phyloP scores from a whole-genome alignment of 371 early-diverging fungal species.

The Mortierella sp. region DNA sequence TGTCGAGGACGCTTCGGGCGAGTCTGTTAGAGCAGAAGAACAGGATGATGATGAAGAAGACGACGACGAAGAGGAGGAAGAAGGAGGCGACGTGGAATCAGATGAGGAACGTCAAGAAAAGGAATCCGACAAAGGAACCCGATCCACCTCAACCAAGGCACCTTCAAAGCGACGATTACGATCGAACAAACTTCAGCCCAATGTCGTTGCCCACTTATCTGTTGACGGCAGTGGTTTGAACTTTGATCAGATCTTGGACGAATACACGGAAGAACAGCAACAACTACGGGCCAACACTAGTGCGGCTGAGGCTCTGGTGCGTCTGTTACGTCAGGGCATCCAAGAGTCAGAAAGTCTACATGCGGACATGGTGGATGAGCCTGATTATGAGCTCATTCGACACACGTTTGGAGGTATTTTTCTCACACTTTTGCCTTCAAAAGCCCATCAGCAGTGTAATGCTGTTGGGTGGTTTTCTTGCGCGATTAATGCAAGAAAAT shows the following conservation, averaged over 20 bases:
- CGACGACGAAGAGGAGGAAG: too few species aligned
- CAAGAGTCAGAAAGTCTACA: constrained; percentile 36
- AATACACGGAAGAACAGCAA: constrained; percentile 31
- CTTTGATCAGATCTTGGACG: constrained; percentile 21
- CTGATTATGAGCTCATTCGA: constrained; percentile 42
- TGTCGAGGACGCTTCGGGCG: constrained; percentile 20
- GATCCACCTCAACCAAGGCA: constrained; percentile 1
- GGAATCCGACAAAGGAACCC: constrained; percentile 14
- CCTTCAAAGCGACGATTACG: constrained; percentile 35
- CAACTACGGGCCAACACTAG: constrained; percentile 21
- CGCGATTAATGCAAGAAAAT: too few species aligned
- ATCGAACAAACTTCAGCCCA: constrained; percentile 30
- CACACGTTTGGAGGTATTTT: constrained; percentile 46
- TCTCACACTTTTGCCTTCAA: not conserved
- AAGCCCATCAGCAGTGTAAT: too few species aligned
- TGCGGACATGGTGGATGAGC: constrained; percentile 35
- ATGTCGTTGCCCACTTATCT: constrained; percentile 20
- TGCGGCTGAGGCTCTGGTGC: constrained; percentile 34
- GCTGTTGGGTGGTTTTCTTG: too few species aligned
- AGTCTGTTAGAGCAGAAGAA: too few species aligned
- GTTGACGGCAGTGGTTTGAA: constrained; percentile 20
- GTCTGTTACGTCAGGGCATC: constrained; percentile 31
- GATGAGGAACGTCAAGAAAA: constrained; percentile 23
- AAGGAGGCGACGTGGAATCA: constrained; percentile 26
- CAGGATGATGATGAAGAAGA: too few species aligned